Base-by-base conservation (phyloP, 2,329 filamentous ascomycete species). In the Arthrinium phaeospermum region DNA sequence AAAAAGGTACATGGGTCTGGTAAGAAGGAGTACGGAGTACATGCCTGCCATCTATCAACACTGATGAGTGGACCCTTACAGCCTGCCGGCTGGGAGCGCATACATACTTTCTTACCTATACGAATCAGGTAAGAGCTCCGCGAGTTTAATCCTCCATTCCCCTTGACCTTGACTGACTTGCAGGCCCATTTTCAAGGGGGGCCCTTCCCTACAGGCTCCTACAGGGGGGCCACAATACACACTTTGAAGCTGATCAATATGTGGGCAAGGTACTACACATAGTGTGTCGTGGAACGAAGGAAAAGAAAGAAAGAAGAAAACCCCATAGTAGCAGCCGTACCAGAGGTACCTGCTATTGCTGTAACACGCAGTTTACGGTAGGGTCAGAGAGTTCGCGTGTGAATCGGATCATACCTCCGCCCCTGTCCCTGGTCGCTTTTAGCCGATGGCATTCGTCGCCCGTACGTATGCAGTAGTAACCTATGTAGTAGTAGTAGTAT, bases 41-140 rank as follows among this genome's bases (percentile, higher is more conserved):
- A 22, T 41, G 30, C 16, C 8, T 8, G 16, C 45, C 45, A 47
- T 47, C 45, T 47, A 47, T 47, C 45, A 47, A 22, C 45, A 46
- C 14, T 16, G 45, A 46, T 22, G 51, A 57, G 51, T 57, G 51
- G 51, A 19, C 51, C 27, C 51, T 57, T 34, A 34, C 53, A 61
- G 53, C 53, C 16, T 41, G 57, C 57, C 34, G 57, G 57, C 57
- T 64, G 57, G 57, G 57, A 64, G 57, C 57, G 57, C 57, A 64
- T 64, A 69, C 72, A 68, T 69, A 69, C 71, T 61, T 57, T 30
- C n/a, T 34, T 64, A 41, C 68, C 64, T 70, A 57, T 70, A 72
- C 73, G 71, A 73, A 74, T 74, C 61, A 73, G 73, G 73, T 30
- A 73, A 74, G 46, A 73, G 46, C 47, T 70, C 73, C 72, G 71